A percentile compares a stretch with the other conserved stretches of the same genome.
Conservation (phyloP, 768 basidiomycete species). For the Naematelia encephala region DNA sequence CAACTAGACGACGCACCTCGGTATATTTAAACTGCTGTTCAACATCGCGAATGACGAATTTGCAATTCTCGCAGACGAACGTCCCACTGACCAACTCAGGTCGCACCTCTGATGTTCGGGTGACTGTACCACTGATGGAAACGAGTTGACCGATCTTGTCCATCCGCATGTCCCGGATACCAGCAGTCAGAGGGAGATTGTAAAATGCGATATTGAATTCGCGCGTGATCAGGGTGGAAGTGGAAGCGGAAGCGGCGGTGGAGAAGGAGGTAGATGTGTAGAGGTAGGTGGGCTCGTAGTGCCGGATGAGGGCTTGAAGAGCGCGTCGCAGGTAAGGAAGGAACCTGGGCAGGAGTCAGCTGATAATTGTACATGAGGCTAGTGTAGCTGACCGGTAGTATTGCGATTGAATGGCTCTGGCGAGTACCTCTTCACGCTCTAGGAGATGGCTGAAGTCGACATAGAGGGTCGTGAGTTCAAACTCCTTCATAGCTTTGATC, state of each 20-base stretch:
- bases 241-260: slow-evolving; percentile 67
- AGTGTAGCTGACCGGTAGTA: slow-evolving; percentile 67
- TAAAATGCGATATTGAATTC: slow-evolving; percentile 96
- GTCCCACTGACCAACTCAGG: slow-evolving; percentile 91
- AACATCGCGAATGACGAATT: slow-evolving; percentile 79
- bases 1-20: slow-evolving; percentile 60
- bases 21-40: slow-evolving; percentile 99
- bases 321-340: slow-evolving; percentile 90
- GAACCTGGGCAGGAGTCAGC: slow-evolving; percentile 55
- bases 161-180: slow-evolving; percentile 88
- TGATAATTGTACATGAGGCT: neutral
- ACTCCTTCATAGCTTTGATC: slow-evolving; percentile 91
- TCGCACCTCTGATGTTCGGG: slow-evolving; percentile 92
- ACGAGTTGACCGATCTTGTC: slow-evolving; percentile 91
- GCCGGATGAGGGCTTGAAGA: slow-evolving; percentile 79
- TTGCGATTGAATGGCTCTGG: slow-evolving; percentile 86
- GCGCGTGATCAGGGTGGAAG: slow-evolving; percentile 75
- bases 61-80: slow-evolving; percentile 86
- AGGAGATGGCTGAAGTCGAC: slow-evolving; percentile 91
- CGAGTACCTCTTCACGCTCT: slow-evolving; percentile 85
- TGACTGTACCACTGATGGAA: slow-evolving; percentile 95
- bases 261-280: slow-evolving; percentile 75
- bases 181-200: slow-evolving; percentile 85
- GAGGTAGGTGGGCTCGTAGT: slow-evolving; percentile 88
- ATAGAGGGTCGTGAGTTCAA: slow-evolving; percentile 90